phyloP scores from a whole-genome alignment of 225 moss, liverwort and hornwort species.

The Pseudisothecium myosuroides region DNA sequence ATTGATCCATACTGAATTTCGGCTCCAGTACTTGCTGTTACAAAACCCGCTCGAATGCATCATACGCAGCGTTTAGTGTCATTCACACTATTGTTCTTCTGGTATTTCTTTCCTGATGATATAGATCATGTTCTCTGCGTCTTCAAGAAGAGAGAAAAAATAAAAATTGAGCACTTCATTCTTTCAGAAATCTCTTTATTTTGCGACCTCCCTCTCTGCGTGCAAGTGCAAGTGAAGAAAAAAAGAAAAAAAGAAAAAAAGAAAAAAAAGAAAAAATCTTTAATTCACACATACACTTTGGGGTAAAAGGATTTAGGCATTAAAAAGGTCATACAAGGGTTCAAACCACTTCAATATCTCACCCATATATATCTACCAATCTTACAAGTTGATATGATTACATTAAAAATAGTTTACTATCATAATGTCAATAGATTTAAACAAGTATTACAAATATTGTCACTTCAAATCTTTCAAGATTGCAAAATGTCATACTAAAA shows the following conservation, averaged over 20 bases:
- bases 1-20: background rate
- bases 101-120: background rate
- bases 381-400: background rate
- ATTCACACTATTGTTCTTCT: background rate
- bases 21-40: background rate
- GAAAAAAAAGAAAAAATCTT: too few relatives aligned
- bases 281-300: too few relatives aligned
- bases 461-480: background rate
- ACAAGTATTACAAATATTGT: too few relatives aligned
- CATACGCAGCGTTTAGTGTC: background rate
- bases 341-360: background rate
- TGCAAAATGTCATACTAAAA: background rate
- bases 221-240: background rate
- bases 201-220: background rate
- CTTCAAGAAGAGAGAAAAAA: background rate
- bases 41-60: background rate
- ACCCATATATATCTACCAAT: background rate
- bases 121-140: background rate
- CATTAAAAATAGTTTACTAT: background rate
- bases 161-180: background rate
- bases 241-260: too few relatives aligned
- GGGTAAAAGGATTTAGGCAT: background rate
- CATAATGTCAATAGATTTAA: background rate
- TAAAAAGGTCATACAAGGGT: too few relatives aligned
- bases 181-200: background rate